Conservation (phyloP, 2,329 filamentous ascomycete genomes). For the Fusarium armeniacum region DNA sequence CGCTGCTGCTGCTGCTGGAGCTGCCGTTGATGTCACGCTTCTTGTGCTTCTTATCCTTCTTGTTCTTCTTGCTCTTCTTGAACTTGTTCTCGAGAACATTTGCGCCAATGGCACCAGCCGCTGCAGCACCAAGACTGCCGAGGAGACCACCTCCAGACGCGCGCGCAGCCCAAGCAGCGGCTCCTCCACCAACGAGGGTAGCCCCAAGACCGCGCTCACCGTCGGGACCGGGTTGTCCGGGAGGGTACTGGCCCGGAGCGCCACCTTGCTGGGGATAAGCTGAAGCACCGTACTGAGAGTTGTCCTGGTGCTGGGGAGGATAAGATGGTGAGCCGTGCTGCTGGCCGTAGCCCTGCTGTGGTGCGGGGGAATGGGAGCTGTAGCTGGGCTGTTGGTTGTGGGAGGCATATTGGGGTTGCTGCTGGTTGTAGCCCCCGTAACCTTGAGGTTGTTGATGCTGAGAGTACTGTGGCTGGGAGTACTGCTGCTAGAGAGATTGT, state of each 20-base stretch:
- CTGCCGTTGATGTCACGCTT: constrained; percentile 39
- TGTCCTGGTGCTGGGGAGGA: constrained; percentile 47
- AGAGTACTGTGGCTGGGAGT: constrained; percentile 39
- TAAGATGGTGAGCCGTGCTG: constrained; percentile 40
- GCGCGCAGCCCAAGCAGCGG: constrained; percentile 68
- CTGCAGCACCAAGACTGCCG: constrained; percentile 64
- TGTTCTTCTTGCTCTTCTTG: constrained; percentile 53
- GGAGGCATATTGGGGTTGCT: constrained; percentile 39
- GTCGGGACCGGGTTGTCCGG: constrained; percentile 52
- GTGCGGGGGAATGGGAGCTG: constrained; percentile 42
- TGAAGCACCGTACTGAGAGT: constrained; percentile 40
- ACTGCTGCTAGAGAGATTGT: constrained; percentile 41
- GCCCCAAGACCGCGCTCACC: constrained; percentile 70
- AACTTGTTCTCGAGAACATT: constrained; percentile 64
- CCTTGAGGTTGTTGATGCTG: constrained; percentile 33
- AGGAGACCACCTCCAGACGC: constrained; percentile 67
- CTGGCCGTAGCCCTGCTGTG: constrained; percentile 46
- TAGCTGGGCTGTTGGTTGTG: constrained; percentile 48
- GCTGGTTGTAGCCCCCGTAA: constrained; percentile 2
- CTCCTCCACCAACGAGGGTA: constrained; percentile 66
- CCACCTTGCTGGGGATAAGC: constrained; percentile 48
- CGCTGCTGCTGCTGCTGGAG: constrained; percentile 47
- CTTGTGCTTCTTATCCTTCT: constrained; percentile 51
- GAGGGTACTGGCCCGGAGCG: constrained; percentile 45
- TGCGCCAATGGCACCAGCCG: constrained; percentile 68